Conservation (phyloP, 192 early-diverging fungal species). For the Geranomyces variabilis region DNA sequence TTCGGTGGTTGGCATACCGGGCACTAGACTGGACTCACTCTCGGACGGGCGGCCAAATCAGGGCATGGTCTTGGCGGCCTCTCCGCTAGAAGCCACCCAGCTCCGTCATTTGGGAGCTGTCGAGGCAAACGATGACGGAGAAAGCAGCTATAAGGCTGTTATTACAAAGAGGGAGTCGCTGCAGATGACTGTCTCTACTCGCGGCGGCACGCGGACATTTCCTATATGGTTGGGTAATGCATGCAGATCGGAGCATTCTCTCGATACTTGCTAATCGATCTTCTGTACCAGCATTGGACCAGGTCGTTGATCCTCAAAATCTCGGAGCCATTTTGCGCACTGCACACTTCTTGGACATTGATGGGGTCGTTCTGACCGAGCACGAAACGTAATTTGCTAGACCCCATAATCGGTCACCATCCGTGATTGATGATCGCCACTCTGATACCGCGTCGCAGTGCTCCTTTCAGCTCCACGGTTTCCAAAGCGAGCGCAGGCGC, state of each 20-base stretch:
- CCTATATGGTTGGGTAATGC: conserved; percentile 39
- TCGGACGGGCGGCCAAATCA: conserved; percentile 33
- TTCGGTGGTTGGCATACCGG: conserved; percentile 7
- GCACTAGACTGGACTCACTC: conserved; percentile 20
- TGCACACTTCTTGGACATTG: conserved; percentile 66
- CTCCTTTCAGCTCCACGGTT: conserved; percentile 64
- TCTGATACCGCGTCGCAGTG: conserved; percentile 35
- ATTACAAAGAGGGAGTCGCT: conserved; percentile 7
- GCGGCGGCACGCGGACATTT: neutral
- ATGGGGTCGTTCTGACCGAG: conserved; percentile 61
- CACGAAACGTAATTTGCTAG: conserved; percentile 23
- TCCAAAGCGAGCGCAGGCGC: conserved; percentile 73
- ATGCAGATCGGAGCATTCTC: neutral
- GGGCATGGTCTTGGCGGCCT: conserved; percentile 27
- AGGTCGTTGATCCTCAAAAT: conserved; percentile 58
- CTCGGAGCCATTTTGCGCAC: conserved; percentile 72
- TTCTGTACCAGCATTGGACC: conserved; percentile 29
- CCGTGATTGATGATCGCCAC: neutral
- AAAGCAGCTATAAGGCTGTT: conserved; percentile 14
- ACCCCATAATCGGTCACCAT: too few relatives aligned
- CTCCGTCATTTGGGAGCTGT: conserved; percentile 5
- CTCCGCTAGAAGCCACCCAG: conserved; percentile 7
- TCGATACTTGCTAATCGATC: neutral
- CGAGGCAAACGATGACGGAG: neutral
- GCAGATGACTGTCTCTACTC: neutral